These are phyloP conservation scores for Fraxinus greggii DNA, from an alignment of 305 asterid genomes.

Conservation along the genomic window DNA sequence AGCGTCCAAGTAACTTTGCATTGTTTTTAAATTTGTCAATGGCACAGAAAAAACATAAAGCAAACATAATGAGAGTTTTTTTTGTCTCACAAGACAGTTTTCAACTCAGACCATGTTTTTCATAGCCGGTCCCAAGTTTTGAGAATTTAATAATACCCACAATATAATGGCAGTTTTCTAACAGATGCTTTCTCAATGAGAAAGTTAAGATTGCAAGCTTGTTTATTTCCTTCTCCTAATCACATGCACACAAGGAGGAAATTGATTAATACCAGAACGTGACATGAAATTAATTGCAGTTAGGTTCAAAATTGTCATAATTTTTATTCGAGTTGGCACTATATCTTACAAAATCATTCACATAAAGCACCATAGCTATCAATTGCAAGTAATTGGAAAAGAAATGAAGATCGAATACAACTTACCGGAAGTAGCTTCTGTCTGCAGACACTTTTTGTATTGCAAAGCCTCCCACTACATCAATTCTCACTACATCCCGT, in stretches of 20 bases:
- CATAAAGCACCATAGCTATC: not conserved
- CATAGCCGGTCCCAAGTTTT: not conserved
- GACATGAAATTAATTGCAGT: not conserved
- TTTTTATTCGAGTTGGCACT: not conserved
- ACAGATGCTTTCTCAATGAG: not conserved
- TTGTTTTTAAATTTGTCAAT: not conserved
- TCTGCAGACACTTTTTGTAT: slow-evolving; percentile 57
- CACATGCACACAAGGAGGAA: not conserved
- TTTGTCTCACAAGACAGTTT: not conserved
- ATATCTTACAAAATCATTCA: not conserved
- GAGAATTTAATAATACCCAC: not conserved
- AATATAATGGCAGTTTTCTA: not conserved
- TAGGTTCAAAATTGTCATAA: not conserved
- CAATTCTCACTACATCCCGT: slow-evolving; percentile 72
- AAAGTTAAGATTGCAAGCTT: not conserved
- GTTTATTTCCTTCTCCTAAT: not conserved
- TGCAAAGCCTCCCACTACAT: slow-evolving; percentile 82
- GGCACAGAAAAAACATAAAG: not conserved
- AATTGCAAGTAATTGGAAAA: not conserved
- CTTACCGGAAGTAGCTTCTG: slow-evolving; percentile 78
- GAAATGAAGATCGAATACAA: not conserved
- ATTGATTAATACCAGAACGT: not conserved
- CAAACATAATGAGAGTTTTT: not conserved
- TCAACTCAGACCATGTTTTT: not conserved
- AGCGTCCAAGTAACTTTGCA: not conserved